These are phyloP conservation scores for Penicillium sp. DNA, from an alignment of 2,329 filamentous ascomycete genomes.

Conservation along the genomic window DNA sequence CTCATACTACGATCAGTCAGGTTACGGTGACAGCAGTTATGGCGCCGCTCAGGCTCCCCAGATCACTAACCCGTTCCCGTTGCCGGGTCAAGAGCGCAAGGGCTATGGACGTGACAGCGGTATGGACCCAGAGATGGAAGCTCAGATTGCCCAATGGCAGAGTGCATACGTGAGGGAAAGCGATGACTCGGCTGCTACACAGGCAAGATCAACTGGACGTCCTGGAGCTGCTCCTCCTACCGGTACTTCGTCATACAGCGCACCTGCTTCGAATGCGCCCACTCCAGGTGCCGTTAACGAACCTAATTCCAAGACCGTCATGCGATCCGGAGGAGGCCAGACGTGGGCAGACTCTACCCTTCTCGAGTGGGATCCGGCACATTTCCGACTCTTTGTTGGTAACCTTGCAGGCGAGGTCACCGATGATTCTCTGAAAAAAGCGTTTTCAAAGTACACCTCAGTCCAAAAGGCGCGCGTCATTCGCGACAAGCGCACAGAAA, in stretches of 20 bases:
- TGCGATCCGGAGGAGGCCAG: constrained; percentile 83
- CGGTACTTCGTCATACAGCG: constrained; percentile 33
- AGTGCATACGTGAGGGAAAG: constrained; percentile 74
- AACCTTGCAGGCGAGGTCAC: constrained; percentile 97
- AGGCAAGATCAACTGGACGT: constrained; percentile 34
- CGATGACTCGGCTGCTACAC: constrained; percentile 27
- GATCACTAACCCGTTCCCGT: constrained; percentile 77
- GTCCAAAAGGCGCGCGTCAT: constrained; percentile 91
- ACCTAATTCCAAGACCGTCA: constrained; percentile 71
- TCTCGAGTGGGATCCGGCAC: constrained; percentile 91
- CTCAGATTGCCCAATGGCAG: constrained; percentile 92
- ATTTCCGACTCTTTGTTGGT: constrained; percentile 92
- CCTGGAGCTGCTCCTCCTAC: constrained; percentile 39
- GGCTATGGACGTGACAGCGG: constrained; percentile 36
- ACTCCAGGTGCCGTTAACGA: constrained; percentile 43
- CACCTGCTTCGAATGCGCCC: constrained; percentile 33
- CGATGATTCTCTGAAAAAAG: constrained; percentile 90
- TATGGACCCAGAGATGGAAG: constrained; percentile 75
- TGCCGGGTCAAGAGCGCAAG: constrained; percentile 48
- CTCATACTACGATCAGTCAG: constrained; percentile 46
- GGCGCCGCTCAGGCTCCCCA: constrained; percentile 58
- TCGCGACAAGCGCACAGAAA: constrained; percentile 91
- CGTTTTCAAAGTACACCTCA: constrained; percentile 81
- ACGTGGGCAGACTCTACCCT: constrained; percentile 85
- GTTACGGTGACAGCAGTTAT: constrained; percentile 44